Evolutionary conservation across 768 basidiomycete species (phyloP), one percentile per base, ranked within the genome.

Genomic region (Asterophora lycoperdoides): DNA sequence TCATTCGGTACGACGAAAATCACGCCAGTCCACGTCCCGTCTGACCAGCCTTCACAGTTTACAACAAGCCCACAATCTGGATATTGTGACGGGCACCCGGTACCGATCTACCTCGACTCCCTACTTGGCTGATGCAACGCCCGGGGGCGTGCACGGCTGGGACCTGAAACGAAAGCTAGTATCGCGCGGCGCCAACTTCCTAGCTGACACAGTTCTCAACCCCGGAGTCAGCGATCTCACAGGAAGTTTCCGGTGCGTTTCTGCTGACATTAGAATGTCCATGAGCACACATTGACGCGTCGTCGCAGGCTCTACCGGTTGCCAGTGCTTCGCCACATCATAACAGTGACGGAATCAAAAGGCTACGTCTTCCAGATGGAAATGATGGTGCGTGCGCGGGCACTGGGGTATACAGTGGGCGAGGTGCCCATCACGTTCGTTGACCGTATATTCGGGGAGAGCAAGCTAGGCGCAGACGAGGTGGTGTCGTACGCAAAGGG

Each of bases 361-460:
- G 93, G 93, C 8, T 95, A 94, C 58, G 93, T 95, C 26, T 94
- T 95, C 73, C 93, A 95, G 74, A 95, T 95, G 93, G 93, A 95
- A 64, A 95, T 94, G 86, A 94, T 94, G 79, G 93, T 92, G 15
- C 80, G 93, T 1, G 93, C 93, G 4, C 78, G 84, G 17, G 81
- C 87, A 1, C 68, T 90, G 47, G 91, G 89, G 5, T 94, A 92
- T 67, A 81, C 77, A 4, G 83, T 95, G 0, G 93, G 91, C 4
- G 93, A 95, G 65, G 79, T 95, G 19, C 93, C 93, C 1, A 95
- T 95, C 54, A 95, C 92, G 2, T 95, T 95, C 59, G 93, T 94
- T 38, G 93, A 95, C 68, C 80, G 93, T 32, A 84, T 95, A 61
- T 94, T 87, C 64, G 93, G 93, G 1, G 91, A 94, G 68, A 93